A percentile compares a stretch with the other conserved stretches of the same genome.
Evolutionary conservation across 352 stramenopile genomes (phyloP).

Genomic region (Globisporangium echinulatum): DNA sequence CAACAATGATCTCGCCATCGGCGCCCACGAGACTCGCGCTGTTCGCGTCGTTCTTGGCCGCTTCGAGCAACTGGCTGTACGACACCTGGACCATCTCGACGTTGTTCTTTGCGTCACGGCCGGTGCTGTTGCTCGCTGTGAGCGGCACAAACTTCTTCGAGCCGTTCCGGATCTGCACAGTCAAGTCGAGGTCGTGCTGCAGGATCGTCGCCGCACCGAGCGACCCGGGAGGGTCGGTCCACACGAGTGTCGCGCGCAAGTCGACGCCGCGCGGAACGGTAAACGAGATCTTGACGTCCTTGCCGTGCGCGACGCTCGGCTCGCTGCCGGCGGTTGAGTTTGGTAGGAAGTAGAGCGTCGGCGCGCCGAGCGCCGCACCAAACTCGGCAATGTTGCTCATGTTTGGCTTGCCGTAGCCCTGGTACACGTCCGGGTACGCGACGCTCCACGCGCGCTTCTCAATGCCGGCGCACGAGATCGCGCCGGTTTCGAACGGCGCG

Average conservation of each 20-base stretch:
- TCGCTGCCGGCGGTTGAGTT: conserved; percentile 64
- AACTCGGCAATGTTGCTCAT: conserved; percentile 75
- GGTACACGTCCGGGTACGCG: conserved; percentile 64
- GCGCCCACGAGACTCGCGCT: conserved; percentile 13
- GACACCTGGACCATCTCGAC: conserved; percentile 79
- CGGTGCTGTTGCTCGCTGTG: conserved; percentile 36
- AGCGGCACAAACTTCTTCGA: conserved; percentile 53
- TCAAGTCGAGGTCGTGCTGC: conserved; percentile 74
- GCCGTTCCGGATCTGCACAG: conserved; percentile 52
- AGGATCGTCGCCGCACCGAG: conserved; percentile 54
- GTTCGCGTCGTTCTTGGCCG: conserved; percentile 18
- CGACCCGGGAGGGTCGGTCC: conserved; percentile 70
- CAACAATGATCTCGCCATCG: conserved; percentile 61
- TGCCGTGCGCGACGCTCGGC: conserved; percentile 40
- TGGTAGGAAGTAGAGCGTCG: conserved; percentile 63
- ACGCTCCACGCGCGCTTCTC: conserved; percentile 29
- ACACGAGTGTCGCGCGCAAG: conserved; percentile 67
- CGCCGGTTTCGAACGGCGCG: conserved; percentile 23
- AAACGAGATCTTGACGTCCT: conserved; percentile 66
- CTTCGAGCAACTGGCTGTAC: conserved; percentile 51
- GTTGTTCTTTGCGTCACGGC: conserved; percentile 74
- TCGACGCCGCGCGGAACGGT: conserved; percentile 55
- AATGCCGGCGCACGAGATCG: conserved; percentile 43
- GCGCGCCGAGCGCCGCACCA: conserved; percentile 13
- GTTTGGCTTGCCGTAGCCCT: conserved; percentile 80